phyloP scores from a whole-genome alignment of 305 asterid species.

The Fraxinus platypoda region DNA sequence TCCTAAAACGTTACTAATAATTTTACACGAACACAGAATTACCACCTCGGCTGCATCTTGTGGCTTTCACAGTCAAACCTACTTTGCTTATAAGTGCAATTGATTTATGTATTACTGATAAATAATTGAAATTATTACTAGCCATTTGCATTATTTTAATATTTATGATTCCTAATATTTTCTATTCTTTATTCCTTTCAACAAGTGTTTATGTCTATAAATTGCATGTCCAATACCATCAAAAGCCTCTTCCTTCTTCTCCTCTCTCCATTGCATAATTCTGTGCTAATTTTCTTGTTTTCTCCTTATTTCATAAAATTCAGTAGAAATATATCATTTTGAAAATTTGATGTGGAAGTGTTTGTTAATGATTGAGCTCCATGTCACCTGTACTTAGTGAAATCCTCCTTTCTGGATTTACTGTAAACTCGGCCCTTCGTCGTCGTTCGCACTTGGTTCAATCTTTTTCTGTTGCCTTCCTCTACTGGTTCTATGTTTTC shows the following conservation, averaged over 20 bases:
- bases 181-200: constrained; percentile 13
- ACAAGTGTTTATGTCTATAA: constrained; percentile 19
- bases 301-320: not conserved
- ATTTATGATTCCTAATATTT: constrained; percentile 29
- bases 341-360: constrained; percentile 22
- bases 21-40: too few relatives aligned
- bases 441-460: constrained; percentile 58
- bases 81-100: not conserved
- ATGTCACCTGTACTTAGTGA: constrained; percentile 50
- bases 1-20: too few relatives aligned
- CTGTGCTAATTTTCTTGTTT: not conserved
- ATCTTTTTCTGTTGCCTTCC: constrained; percentile 50
- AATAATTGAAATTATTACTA: not conserved
- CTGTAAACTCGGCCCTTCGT: constrained; percentile 41
- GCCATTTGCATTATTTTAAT: constrained; percentile 8
- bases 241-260: constrained; percentile 21
- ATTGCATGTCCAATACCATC: constrained; percentile 32
- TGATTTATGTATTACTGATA: not conserved
- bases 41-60: too few relatives aligned
- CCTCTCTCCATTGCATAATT: not conserved
- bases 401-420: constrained; percentile 43
- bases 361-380: not conserved
- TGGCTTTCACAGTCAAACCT: too few relatives aligned
- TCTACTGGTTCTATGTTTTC: constrained; percentile 47
- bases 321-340: not conserved